These are phyloP conservation scores for Periconia digitata DNA, from an alignment of 2,329 filamentous ascomycete genomes.

Conservation along the genomic window DNA sequence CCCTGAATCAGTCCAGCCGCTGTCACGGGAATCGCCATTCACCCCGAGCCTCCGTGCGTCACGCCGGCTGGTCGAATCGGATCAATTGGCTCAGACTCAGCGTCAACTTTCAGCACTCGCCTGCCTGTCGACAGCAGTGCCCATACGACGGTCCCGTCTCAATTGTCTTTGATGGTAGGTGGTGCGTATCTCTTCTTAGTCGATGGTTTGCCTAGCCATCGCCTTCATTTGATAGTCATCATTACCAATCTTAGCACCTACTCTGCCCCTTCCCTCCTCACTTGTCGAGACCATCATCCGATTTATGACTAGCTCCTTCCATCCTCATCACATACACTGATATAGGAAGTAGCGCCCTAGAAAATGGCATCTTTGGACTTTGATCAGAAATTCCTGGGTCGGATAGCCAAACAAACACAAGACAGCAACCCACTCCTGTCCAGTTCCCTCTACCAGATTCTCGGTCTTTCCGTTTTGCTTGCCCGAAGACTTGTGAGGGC, in stretches of 20 bases:
- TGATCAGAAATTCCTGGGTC: constrained; percentile 94
- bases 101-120: constrained; percentile 30
- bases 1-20: constrained; percentile 20
- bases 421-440: constrained; percentile 77
- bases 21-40: constrained; percentile 39
- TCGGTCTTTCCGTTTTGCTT: constrained; percentile 87
- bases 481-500: constrained; percentile 81
- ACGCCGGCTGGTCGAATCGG: constrained; percentile 23
- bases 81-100: constrained; percentile 36
- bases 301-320: constrained; percentile 2
- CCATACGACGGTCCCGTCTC: too few species aligned
- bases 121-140: constrained; percentile 23
- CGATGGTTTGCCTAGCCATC: not conserved
- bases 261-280: not conserved
- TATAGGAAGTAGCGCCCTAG: constrained; percentile 12
- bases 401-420: constrained; percentile 78
- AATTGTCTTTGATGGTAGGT: constrained; percentile 37
- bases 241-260: not conserved
- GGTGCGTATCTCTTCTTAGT: not conserved
- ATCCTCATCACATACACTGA: constrained; percentile 8
- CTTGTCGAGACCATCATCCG: not conserved
- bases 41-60: constrained; percentile 30
- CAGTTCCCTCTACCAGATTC: constrained; percentile 82
- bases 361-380: constrained; percentile 94
- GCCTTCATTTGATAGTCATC: not conserved